phyloP scores from a whole-genome alignment of 805 yeast genomes.

The Scheffersomyces spartinae region DNA sequence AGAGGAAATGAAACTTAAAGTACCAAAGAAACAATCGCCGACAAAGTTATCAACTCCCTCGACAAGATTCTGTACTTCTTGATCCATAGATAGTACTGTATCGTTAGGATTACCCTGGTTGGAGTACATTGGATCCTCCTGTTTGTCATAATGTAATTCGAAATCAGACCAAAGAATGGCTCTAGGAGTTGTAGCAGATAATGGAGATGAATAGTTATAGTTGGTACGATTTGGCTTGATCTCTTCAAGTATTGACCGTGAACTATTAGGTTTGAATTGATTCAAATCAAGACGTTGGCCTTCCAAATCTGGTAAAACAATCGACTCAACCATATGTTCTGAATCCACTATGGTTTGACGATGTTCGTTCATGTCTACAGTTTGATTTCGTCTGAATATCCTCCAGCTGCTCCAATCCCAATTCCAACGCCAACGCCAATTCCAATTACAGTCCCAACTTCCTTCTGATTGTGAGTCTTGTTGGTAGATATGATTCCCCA shows the following conservation, averaged over 20 bases:
- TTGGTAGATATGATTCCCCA: slow-evolving; percentile 20
- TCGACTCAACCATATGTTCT: not conserved
- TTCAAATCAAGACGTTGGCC: slow-evolving; percentile 2
- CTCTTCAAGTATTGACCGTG: slow-evolving; percentile 2
- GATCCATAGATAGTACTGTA: slow-evolving; percentile 7
- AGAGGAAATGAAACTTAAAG: slow-evolving; percentile 5
- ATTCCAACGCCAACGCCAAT: not conserved
- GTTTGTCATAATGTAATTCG: slow-evolving; percentile 8
- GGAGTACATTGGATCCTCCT: not conserved
- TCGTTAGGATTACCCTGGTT: slow-evolving; percentile 1
- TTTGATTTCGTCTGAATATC: not conserved
- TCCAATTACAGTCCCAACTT: slow-evolving; percentile 2
- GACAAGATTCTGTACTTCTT: slow-evolving; percentile 9
- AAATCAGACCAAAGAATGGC: slow-evolving; percentile 13
- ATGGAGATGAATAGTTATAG: slow-evolving; percentile 1
- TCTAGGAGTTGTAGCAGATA: slow-evolving; percentile 9
- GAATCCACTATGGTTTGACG: not conserved
- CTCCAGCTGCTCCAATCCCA: not conserved
- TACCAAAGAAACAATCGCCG: slow-evolving; percentile 6
- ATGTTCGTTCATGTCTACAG: not conserved
- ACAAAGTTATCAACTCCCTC: slow-evolving; percentile 11
- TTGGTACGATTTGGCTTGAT: not conserved
- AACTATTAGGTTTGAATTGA: slow-evolving; percentile 9
- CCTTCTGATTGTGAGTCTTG: slow-evolving; percentile 1
- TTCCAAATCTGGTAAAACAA: slow-evolving; percentile 2